Conservation (phyloP, 2,329 filamentous ascomycete genomes). For the Xylariaceae sp. region DNA sequence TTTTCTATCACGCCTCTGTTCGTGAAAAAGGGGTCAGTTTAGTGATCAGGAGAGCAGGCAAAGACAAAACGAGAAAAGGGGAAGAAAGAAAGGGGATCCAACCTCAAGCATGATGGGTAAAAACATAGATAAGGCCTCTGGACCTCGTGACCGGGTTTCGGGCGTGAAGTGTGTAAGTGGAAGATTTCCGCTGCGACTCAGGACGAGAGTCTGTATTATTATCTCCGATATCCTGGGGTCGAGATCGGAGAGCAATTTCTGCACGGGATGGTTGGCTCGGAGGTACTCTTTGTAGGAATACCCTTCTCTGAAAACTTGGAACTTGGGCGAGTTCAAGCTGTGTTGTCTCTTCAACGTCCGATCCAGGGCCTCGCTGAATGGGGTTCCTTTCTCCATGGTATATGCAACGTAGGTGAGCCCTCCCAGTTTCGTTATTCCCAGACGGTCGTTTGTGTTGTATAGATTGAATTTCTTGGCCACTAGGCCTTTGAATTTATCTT, state of each 20-base stretch:
- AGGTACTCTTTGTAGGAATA: constrained; percentile 26
- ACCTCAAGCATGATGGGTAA: constrained; percentile 39
- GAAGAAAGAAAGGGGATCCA: neutral
- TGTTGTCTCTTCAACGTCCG: constrained; percentile 22
- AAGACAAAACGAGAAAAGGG: neutral
- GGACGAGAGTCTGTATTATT: constrained; percentile 35
- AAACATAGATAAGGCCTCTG: constrained; percentile 33
- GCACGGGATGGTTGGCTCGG: constrained; percentile 24
- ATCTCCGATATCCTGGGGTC: constrained; percentile 36
- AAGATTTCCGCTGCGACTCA: constrained; percentile 30
- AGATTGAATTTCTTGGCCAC: constrained; percentile 36
- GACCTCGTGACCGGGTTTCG: constrained; percentile 19
- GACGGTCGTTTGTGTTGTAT: constrained; percentile 24
- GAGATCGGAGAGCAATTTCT: constrained; percentile 23
- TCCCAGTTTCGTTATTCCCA: constrained; percentile 28
- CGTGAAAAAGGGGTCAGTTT: neutral
- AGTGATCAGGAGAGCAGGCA: too few species aligned
- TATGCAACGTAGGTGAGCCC: constrained; percentile 30
- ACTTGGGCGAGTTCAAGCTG: constrained; percentile 14
- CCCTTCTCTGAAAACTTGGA: constrained; percentile 25
- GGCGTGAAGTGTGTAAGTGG: constrained; percentile 5
- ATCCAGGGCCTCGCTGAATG: constrained; percentile 17
- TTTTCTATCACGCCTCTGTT: constrained; percentile 28
- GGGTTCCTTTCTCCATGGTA: constrained; percentile 23
- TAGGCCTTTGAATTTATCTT: constrained; percentile 15